A percentile compares a stretch with the other conserved stretches of the same genome.
phyloP scores from a whole-genome alignment of 306 rosid species.

The Cicer arietinum region DNA sequence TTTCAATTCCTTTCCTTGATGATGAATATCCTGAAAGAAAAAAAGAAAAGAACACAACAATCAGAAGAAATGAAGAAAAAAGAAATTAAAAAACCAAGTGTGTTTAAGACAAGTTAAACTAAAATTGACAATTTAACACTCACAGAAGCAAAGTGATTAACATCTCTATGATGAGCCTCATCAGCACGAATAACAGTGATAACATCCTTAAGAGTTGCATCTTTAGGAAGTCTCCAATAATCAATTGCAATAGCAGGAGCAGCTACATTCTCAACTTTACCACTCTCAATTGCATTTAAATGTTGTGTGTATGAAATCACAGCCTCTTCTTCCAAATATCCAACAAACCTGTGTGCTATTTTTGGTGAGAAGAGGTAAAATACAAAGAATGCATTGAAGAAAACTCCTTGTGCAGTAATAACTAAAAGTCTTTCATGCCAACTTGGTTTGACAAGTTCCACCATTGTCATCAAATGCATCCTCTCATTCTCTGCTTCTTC shows the following conservation, averaged over 20 bases:
- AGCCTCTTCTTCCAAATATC: slow-evolving; percentile 86
- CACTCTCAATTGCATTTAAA: slow-evolving; percentile 61
- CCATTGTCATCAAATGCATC: slow-evolving; percentile 88
- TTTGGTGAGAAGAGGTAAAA: slow-evolving; percentile 70
- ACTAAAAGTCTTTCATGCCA: slow-evolving; percentile 80
- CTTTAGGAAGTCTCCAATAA: slow-evolving; percentile 82
- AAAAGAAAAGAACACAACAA: background rate
- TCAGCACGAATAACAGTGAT: slow-evolving; percentile 82
- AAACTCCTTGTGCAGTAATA: slow-evolving; percentile 76
- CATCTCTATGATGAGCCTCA: slow-evolving; percentile 84
- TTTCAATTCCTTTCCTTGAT: slow-evolving; percentile 53
- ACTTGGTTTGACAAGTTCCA: slow-evolving; percentile 71
- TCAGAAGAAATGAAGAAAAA: background rate
- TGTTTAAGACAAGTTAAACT: background rate
- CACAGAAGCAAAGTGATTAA: slow-evolving; percentile 84
- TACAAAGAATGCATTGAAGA: slow-evolving; percentile 74
- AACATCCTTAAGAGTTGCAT: slow-evolving; percentile 73
- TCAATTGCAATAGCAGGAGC: slow-evolving; percentile 89
- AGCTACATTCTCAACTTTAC: slow-evolving; percentile 66
- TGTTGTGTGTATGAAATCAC: slow-evolving; percentile 69
- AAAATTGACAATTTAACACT: slow-evolving; percentile 36
- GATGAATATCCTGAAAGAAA: slow-evolving; percentile 52
- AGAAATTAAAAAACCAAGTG: background rate
- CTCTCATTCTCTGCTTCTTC: slow-evolving; percentile 92
- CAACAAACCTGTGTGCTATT: slow-evolving; percentile 72